Evolutionary conservation across 2,329 filamentous ascomycete genomes (phyloP).

Genomic region (Sordariomycetes sp.): DNA sequence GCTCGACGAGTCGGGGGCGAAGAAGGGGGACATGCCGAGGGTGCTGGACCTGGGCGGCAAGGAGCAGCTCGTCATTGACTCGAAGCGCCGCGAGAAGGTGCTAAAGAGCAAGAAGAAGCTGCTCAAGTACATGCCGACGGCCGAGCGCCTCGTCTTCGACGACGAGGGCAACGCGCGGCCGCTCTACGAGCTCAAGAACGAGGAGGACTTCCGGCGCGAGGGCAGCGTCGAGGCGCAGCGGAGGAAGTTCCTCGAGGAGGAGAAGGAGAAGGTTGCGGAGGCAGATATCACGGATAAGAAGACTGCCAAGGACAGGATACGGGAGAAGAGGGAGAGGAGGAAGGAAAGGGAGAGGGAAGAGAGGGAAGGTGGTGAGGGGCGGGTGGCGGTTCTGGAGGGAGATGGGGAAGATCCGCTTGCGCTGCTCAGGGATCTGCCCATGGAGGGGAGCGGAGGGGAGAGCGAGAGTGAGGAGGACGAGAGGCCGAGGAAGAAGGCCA

Average conservation of each 20-base stretch:
- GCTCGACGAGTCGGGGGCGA: slow-evolving; percentile 34
- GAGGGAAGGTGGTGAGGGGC: slow-evolving; percentile 17
- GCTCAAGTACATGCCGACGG: slow-evolving; percentile 77
- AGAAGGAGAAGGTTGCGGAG: slow-evolving; percentile 55
- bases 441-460: slow-evolving; percentile 43
- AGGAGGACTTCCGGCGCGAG: slow-evolving; percentile 63
- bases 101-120: slow-evolving; percentile 90
- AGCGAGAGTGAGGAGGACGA: slow-evolving; percentile 62
- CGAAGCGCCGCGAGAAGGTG: slow-evolving; percentile 90
- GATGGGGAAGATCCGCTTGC: slow-evolving; percentile 35
- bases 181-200: slow-evolving; percentile 77
- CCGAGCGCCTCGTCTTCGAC: slow-evolving; percentile 79
- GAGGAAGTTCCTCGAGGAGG: slow-evolving; percentile 62
- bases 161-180: slow-evolving; percentile 79
- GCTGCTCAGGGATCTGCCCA: slow-evolving; percentile 42
- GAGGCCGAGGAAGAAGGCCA: slow-evolving; percentile 49
- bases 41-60: slow-evolving; percentile 56
- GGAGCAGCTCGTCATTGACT: slow-evolving; percentile 73
- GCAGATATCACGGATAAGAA: slow-evolving; percentile 78
- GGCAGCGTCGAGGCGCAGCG: slow-evolving; percentile 69
- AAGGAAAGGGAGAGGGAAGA: slow-evolving; percentile 52
- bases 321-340: slow-evolving; percentile 61
- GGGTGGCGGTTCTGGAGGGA: slow-evolving; percentile 21
- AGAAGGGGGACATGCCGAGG: slow-evolving; percentile 32
- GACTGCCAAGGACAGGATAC: slow-evolving; percentile 62